These are phyloP conservation scores for Dactylellina leptospora DNA, from an alignment of 2,329 filamentous ascomycete genomes.

Conservation along the genomic window DNA sequence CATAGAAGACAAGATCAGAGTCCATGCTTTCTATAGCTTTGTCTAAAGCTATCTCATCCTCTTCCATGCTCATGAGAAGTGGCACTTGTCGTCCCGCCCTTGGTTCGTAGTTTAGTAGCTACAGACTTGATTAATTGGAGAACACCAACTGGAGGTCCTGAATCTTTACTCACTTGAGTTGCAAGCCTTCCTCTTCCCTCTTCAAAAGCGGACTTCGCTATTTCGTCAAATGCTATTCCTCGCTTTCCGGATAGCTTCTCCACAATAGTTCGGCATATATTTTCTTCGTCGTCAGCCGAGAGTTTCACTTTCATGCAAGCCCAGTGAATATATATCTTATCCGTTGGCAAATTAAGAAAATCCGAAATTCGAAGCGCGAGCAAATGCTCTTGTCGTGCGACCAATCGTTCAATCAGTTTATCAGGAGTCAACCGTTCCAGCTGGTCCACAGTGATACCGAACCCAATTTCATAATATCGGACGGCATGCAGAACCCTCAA, in stretches of 20 bases:
- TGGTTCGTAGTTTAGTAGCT: conserved; percentile 90
- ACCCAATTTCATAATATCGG: conserved; percentile 86
- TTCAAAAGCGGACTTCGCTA: conserved; percentile 90
- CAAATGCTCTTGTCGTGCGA: conserved; percentile 89
- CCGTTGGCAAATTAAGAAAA: conserved; percentile 84
- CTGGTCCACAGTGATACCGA: conserved; percentile 91
- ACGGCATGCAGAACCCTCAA: conserved; percentile 91
- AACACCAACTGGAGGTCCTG: not conserved
- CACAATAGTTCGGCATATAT: conserved; percentile 85
- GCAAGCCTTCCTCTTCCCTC: conserved; percentile 90
- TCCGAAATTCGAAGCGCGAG: conserved; percentile 87
- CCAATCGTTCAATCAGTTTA: conserved; percentile 81
- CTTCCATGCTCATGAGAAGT: conserved; percentile 90
- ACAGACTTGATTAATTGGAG: conserved; percentile 57
- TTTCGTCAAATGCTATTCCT: conserved; percentile 94
- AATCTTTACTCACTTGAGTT: conserved; percentile 63
- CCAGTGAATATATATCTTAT: conserved; percentile 96
- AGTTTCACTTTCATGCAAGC: conserved; percentile 90
- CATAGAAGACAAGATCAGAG: conserved; percentile 88
- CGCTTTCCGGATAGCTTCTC: conserved; percentile 85
- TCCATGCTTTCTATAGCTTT: conserved; percentile 97
- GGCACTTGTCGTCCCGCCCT: conserved; percentile 96
- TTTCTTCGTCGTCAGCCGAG: conserved; percentile 84
- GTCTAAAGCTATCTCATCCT: conserved; percentile 92
- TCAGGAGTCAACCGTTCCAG: conserved; percentile 83